Evolutionary conservation across 1,284 basidiomycete species (phyloP), one percentile per base, ranked within the genome.

Genomic region (Ceratobasidium sp.): DNA sequence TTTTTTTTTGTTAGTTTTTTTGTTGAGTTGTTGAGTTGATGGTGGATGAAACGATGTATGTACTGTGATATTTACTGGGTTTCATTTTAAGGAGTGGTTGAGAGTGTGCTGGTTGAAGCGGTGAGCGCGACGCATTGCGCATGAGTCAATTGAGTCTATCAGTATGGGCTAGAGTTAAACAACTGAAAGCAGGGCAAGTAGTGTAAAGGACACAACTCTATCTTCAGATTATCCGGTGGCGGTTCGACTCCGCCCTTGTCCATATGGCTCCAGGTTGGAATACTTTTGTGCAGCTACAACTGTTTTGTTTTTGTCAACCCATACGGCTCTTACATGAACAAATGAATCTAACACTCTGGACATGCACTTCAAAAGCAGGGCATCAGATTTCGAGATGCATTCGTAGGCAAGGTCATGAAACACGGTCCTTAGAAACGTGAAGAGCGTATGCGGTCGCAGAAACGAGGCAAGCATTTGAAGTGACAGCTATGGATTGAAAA

Each of bases 241-340:
- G 28, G 68, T 70, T 70, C 68, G 68, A 70, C 33, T n/a, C 68
- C 28, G 49, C 51, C 68, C 68, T 70, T 42, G 68, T 70, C 51
- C 68, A 56, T 15, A 33, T 28, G 20, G 6, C n/a, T 1, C n/a
- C n/a, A 6, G 13, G 42, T 6, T 42, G 42, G 3, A 13, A 46
- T 67, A 1, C 23, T 49, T 28, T 49, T 46, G 33, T 33, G 33
- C 33, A 33, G 33, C 33, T 33, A 33, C 33, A 33, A 33, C 33
- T 4, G 33, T 33, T 33, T 33, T 33, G 33, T 33, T 33, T 33
- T 33, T 33, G 4, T 33, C 33, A 33, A 33, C 4, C 33, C 33
- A 33, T 33, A 33, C 4, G 33, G 33, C 33, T 33, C 33, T 33
- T 33, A 33, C 33, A 33, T 33, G 33, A 4, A 33, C 33, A 33